Conservation (phyloP, 768 basidiomycete genomes). For the Trametes sanguinea region DNA sequence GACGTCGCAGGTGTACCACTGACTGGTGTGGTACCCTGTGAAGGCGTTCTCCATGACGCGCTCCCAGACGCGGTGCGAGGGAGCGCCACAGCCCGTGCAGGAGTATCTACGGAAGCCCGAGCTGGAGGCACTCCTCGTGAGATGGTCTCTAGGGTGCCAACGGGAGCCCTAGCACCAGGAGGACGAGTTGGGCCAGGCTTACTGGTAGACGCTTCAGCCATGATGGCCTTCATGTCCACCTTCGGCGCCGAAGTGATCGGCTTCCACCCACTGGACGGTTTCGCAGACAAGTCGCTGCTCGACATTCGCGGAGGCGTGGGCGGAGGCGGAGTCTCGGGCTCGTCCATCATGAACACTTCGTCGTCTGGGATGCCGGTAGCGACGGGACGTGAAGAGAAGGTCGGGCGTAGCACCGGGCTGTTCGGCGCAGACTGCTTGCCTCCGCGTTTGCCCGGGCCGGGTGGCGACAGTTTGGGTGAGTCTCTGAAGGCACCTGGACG, state of each 20-base stretch:
- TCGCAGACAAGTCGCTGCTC: conserved; percentile 14
- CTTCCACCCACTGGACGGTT: conserved; percentile 36
- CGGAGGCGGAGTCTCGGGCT: conserved; percentile 46
- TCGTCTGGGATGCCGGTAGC: conserved; percentile 40
- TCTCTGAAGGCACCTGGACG: conserved; percentile 28
- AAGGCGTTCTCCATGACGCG: conserved; percentile 21
- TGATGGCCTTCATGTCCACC: conserved; percentile 81
- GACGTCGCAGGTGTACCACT: not conserved
- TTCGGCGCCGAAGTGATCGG: conserved; percentile 50
- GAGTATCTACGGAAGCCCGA: not conserved
- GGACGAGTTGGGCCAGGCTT: conserved; percentile 12
- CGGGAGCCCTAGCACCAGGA: not conserved
- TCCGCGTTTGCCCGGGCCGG: conserved; percentile 25
- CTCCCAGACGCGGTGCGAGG: conserved; percentile 1
- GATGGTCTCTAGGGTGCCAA: not conserved
- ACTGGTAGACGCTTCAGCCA: conserved; percentile 69
- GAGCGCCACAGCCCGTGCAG: not conserved
- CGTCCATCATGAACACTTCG: conserved; percentile 87
- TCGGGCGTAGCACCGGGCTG: conserved; percentile 32
- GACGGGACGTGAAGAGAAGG: conserved; percentile 21
- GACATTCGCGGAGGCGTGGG: conserved; percentile 9
- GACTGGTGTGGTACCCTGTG: conserved; percentile 8
- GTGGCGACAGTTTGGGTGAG: conserved; percentile 37
- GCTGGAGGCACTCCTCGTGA: conserved; percentile 11
- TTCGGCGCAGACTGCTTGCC: conserved; percentile 28